Evolutionary conservation across 768 basidiomycete species (phyloP).

Genomic region (Leucogyrophana mollusca): DNA sequence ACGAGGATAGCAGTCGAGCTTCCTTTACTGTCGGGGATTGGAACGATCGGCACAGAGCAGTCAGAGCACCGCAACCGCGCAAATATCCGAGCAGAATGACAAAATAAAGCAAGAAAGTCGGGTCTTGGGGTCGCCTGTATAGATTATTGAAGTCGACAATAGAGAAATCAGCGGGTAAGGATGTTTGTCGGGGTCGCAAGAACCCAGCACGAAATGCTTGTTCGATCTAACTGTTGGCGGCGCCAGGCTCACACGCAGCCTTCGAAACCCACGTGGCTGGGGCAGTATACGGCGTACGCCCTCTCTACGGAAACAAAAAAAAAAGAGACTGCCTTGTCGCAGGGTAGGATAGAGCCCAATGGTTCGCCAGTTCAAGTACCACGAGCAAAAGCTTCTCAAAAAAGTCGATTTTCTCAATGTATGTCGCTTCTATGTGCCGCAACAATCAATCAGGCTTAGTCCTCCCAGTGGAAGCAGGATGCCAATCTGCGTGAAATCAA

Average conservation of each 20-base stretch:
- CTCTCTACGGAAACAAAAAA: background rate
- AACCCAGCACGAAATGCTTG: conserved; percentile 4
- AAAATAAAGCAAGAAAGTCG: no score
- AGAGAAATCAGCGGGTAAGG: background rate
- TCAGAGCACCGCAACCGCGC: conserved; percentile 1
- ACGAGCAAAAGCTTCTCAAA: conserved; percentile 92
- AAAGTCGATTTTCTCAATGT: conserved; percentile 98
- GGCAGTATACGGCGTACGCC: background rate
- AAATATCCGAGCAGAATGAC: background rate
- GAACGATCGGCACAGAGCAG: conserved; percentile 7
- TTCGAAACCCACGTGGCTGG: conserved; percentile 29
- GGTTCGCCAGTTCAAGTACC: conserved; percentile 94
- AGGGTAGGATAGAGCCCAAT: no score
- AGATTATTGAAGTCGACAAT: background rate
- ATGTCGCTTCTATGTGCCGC: conserved; percentile 23
- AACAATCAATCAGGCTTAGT: conserved; percentile 4
- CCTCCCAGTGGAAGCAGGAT: conserved; percentile 91
- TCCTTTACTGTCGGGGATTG: background rate
- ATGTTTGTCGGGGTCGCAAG: background rate
- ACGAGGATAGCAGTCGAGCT: background rate
- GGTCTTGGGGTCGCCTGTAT: no score
- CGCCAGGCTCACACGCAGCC: conserved; percentile 17
- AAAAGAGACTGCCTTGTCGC: no score
- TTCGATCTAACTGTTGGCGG: conserved; percentile 8
- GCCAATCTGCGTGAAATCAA: conserved; percentile 86